Percentiles rank a stretch among this genome's conserved stretches.
Evolutionary conservation across 495 filamentous ascomycete species (phyloP).

Genomic region (Aspergillus sclerotioniger): DNA sequence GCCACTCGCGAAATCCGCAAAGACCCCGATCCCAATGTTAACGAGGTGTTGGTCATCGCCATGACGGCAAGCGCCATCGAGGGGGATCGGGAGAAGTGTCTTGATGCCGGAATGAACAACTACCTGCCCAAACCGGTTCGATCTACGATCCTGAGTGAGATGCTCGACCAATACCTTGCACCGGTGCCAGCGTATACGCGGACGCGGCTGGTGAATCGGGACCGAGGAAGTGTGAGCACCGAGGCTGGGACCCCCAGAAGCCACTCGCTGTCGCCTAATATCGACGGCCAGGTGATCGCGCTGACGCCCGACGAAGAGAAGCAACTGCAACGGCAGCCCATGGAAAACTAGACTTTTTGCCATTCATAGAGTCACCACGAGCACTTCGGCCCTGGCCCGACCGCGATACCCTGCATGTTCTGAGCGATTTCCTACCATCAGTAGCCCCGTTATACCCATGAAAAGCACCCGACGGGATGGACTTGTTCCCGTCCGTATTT

Average conservation of each 20-base stretch:
- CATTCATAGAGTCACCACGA: neutral
- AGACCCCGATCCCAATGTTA: slow-evolving; percentile 69
- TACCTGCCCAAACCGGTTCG: slow-evolving; percentile 91
- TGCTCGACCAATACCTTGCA: slow-evolving; percentile 68
- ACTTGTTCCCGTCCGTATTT: neutral
- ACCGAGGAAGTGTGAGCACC: slow-evolving; percentile 32
- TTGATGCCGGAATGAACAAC: slow-evolving; percentile 93
- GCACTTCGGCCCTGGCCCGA: too few species aligned
- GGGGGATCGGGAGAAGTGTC: slow-evolving; percentile 86
- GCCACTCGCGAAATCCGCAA: slow-evolving; percentile 77
- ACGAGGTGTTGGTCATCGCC: slow-evolving; percentile 79
- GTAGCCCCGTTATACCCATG: neutral
- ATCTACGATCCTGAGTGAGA: slow-evolving; percentile 67
- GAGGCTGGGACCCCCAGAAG: slow-evolving; percentile 38
- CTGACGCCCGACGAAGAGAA: slow-evolving; percentile 31
- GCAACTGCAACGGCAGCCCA: slow-evolving; percentile 7
- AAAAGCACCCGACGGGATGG: neutral
- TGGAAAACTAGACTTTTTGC: slow-evolving; percentile 20
- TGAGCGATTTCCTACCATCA: neutral
- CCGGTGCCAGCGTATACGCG: slow-evolving; percentile 48
- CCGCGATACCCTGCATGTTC: neutral
- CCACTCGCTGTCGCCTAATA: slow-evolving; percentile 23
- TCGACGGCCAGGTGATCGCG: slow-evolving; percentile 20
- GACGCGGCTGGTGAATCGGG: slow-evolving; percentile 37
- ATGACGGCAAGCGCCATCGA: slow-evolving; percentile 93